A percentile compares a stretch with the other conserved stretches of the same genome.
phyloP scores from a whole-genome alignment of 106 monocot species.

The Dendrobium huoshanense region DNA sequence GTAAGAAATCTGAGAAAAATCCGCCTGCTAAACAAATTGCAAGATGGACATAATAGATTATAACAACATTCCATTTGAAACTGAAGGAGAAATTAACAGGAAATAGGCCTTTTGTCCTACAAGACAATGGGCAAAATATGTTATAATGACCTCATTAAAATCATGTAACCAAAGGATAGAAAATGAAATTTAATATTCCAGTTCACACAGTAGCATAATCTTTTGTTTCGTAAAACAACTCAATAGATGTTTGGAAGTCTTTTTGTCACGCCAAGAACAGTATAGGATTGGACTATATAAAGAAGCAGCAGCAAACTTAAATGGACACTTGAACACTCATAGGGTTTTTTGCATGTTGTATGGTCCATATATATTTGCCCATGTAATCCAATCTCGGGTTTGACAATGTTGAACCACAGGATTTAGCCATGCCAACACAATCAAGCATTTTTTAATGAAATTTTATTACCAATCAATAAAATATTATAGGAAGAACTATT shows the following conservation, averaged over 20 bases:
- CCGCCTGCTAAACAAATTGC: slow-evolving; percentile 18
- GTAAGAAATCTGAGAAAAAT: slow-evolving; percentile 13
- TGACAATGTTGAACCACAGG: too few species aligned
- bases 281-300: background rate
- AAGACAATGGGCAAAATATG: background rate
- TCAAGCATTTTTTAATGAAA: too few species aligned
- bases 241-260: background rate
- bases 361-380: too few species aligned
- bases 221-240: background rate
- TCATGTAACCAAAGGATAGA: background rate
- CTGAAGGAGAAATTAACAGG: background rate
- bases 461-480: too few species aligned
- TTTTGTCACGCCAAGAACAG: background rate
- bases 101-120: background rate
- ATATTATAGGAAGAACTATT: too few species aligned
- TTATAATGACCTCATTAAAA: background rate
- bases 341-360: too few species aligned
- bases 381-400: too few species aligned
- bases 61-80: background rate
- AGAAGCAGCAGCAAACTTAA: background rate
- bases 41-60: background rate
- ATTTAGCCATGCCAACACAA: too few species aligned
- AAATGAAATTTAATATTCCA: background rate
- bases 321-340: background rate
- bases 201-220: background rate